These are phyloP conservation scores for Trametes polyzona DNA, from an alignment of 1,284 basidiomycete genomes.

Conservation along the genomic window DNA sequence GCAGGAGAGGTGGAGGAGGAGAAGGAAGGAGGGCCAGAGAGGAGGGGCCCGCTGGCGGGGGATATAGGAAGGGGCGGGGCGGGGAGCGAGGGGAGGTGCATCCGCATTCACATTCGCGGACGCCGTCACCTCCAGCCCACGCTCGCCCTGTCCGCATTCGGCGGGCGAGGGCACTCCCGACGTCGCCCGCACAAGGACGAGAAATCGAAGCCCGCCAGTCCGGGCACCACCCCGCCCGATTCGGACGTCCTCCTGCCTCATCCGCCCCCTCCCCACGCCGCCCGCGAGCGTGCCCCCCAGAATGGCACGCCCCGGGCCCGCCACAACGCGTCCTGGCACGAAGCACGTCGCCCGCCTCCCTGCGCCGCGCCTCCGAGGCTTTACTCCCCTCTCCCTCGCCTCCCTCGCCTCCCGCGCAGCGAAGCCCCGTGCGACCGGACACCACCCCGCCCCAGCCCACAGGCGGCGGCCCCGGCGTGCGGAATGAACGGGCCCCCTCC, in stretches of 20 bases:
- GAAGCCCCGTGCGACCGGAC: background rate
- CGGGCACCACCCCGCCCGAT: constrained; percentile 6
- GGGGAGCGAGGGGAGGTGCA: constrained; percentile 9
- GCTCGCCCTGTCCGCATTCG: background rate
- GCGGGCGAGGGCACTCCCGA: constrained; percentile 1
- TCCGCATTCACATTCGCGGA: too few relatives aligned
- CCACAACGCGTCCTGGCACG: constrained; percentile 12
- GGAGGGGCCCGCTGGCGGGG: background rate
- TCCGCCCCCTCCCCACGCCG: background rate
- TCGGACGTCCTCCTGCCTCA: background rate
- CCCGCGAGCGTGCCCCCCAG: constrained; percentile 3
- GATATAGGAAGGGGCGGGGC: constrained; percentile 7
- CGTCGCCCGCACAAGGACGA: constrained; percentile 2
- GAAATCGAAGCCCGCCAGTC: constrained; percentile 20
- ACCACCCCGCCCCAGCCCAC: background rate
- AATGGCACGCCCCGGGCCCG: constrained; percentile 13
- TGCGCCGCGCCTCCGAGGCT: constrained; percentile 10
- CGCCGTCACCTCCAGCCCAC: background rate
- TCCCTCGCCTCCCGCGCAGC: background rate
- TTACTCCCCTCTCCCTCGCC: background rate
- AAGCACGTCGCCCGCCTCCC: constrained; percentile 1
- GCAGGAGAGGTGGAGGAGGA: constrained; percentile 7
- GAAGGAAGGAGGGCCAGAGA: constrained; percentile 8
- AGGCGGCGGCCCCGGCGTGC: constrained; percentile 9
- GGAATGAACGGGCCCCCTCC: constrained; percentile 5